phyloP scores from a whole-genome alignment of 495 filamentous ascomycete genomes.

The Aspergillus heteromorphus region DNA sequence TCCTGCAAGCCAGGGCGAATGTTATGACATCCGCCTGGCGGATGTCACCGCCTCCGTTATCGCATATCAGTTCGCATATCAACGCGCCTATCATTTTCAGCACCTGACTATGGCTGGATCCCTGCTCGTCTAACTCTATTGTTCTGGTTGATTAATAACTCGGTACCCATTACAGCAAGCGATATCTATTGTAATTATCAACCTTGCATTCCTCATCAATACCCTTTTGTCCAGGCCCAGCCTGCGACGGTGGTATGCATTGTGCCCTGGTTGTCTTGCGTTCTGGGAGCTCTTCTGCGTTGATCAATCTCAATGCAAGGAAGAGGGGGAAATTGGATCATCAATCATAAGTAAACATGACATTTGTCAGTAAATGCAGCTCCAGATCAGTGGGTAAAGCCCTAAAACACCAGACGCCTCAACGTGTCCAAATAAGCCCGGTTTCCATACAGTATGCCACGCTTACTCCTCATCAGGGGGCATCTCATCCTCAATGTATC shows the following conservation, averaged over 20 bases:
- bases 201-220: background rate
- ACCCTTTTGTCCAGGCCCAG: background rate
- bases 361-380: background rate
- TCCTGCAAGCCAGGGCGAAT: background rate
- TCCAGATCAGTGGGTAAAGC: slow-evolving; percentile 4
- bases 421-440: background rate
- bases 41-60: background rate
- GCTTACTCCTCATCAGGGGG: slow-evolving; percentile 87
- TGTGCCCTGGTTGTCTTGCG: background rate
- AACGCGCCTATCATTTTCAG: background rate
- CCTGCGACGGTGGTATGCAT: background rate
- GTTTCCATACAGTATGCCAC: background rate
- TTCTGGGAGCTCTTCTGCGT: background rate
- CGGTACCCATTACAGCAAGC: background rate
- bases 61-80: background rate
- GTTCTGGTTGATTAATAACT: too few relatives aligned
- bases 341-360: background rate
- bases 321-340: background rate
- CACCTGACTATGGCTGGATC: background rate
- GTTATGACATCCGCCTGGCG: background rate
- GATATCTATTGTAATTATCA: background rate
- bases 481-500: slow-evolving; percentile 97
- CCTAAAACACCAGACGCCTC: slow-evolving; percentile 23
- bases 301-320: background rate
- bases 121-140: too few relatives aligned